Percentiles rank a stretch among this genome's conserved stretches.
Evolutionary conservation across 225 moss, liverwort and hornwort species (phyloP).

Genomic region (Lunularia cruciata): DNA sequence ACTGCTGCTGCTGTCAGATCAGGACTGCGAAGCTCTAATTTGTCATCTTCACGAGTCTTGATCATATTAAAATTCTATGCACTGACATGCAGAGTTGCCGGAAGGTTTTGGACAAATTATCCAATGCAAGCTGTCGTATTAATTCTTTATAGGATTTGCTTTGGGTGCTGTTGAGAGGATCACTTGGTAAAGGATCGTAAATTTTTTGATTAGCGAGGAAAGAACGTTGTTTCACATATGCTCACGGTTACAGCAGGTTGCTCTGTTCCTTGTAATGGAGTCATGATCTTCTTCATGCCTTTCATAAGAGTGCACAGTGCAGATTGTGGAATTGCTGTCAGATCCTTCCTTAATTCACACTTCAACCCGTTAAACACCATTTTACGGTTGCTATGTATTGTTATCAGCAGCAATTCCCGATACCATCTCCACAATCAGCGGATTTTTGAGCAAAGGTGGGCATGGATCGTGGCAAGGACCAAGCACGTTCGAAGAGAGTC

Average conservation of each 20-base stretch:
- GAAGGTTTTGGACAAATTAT: neutral
- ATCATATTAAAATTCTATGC: neutral
- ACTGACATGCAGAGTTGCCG: neutral
- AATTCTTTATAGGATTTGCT: neutral
- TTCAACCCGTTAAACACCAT: neutral
- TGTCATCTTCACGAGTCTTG: neutral
- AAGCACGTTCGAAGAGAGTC: conserved; percentile 36
- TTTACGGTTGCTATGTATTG: neutral
- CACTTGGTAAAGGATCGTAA: no score
- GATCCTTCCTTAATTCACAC: no score
- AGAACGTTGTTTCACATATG: no score
- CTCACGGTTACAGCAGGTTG: no score
- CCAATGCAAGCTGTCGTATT: neutral
- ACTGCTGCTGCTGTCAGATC: neutral
- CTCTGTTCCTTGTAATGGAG: no score
- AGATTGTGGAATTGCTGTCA: neutral
- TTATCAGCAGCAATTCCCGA: neutral
- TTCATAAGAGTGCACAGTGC: no score
- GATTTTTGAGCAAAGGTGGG: neutral
- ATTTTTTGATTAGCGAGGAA: no score
- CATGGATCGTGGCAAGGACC: conserved; percentile 39
- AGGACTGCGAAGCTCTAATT: neutral
- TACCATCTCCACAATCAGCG: neutral
- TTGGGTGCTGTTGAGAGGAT: no score
- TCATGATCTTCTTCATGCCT: no score